phyloP scores from a whole-genome alignment of 305 asterid species.

The Fraxinus greggii region DNA sequence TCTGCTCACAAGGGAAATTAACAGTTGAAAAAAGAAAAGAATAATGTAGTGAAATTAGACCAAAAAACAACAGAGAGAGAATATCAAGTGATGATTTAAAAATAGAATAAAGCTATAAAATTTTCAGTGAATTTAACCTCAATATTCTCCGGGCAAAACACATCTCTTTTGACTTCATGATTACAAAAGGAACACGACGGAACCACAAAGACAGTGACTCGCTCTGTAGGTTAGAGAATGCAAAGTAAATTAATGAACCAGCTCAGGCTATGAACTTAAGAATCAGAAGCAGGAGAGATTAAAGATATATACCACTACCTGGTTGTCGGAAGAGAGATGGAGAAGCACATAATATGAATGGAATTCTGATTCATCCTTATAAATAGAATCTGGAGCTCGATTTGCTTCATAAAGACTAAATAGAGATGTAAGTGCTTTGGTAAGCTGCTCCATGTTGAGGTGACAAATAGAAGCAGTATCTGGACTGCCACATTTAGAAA shows the following conservation, averaged over 20 bases:
- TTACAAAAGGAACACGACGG: slow-evolving; percentile 50
- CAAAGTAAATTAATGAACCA: slow-evolving; percentile 16
- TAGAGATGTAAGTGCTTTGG: slow-evolving; percentile 62
- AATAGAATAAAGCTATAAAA: background rate
- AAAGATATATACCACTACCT: slow-evolving; percentile 39
- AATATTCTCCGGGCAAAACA: slow-evolving; percentile 67
- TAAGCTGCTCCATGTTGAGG: slow-evolving; percentile 92
- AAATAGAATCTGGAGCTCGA: slow-evolving; percentile 43
- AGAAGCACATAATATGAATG: slow-evolving; percentile 79
- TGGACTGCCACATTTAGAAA: slow-evolving; percentile 50
- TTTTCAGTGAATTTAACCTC: slow-evolving; percentile 44
- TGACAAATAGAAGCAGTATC: slow-evolving; percentile 53
- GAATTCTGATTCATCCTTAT: slow-evolving; percentile 71
- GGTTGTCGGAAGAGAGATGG: slow-evolving; percentile 66
- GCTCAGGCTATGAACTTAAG: background rate
- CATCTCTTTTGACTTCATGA: slow-evolving; percentile 75
- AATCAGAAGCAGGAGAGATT: slow-evolving; percentile 4
- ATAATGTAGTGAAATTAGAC: background rate
- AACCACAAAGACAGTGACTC: slow-evolving; percentile 83
- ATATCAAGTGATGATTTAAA: background rate
- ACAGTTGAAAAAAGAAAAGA: slow-evolving; percentile 19
- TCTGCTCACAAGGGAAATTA: slow-evolving; percentile 34
- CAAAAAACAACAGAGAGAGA: background rate
- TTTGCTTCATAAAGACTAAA: slow-evolving; percentile 63
- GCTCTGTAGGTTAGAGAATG: slow-evolving; percentile 43